These are phyloP conservation scores for Asterophora parasitica DNA, from an alignment of 768 basidiomycete genomes.

Conservation along the genomic window DNA sequence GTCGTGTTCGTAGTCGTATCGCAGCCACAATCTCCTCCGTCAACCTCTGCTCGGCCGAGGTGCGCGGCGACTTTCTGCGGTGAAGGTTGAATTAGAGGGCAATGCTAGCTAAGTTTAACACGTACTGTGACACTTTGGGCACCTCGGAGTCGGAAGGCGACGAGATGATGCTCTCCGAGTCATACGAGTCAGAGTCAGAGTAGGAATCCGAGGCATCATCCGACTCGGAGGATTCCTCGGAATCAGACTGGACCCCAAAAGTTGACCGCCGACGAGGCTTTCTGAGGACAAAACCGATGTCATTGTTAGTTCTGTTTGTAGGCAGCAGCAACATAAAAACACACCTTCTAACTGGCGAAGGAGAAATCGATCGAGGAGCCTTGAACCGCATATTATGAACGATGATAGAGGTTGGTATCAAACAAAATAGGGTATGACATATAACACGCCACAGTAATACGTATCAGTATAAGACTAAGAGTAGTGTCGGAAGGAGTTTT, in stretches of 20 bases:
- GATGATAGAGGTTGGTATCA: neutral
- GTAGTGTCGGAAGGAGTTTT: no score
- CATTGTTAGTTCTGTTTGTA: neutral
- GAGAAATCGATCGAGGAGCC: conserved; percentile 26
- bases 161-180: conserved; percentile 18
- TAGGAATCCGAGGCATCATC: conserved; percentile 26
- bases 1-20: conserved; percentile 45
- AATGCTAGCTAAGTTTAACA: neutral
- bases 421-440: neutral
- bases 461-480: no score
- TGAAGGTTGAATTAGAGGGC: neutral
- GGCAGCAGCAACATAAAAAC: neutral
- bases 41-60: conserved; percentile 34
- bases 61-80: conserved; percentile 22
- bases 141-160: conserved; percentile 34
- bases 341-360: conserved; percentile 14
- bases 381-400: conserved; percentile 45
- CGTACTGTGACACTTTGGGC: conserved; percentile 31
- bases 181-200: conserved; percentile 31
- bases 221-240: conserved; percentile 30
- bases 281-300: conserved; percentile 3
- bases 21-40: conserved; percentile 48
- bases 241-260: conserved; percentile 52
- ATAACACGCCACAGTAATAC: no score
- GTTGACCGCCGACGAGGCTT: conserved; percentile 39